These are phyloP conservation scores for Gonapodya prolifera DNA, from an alignment of 192 early-diverging fungal species.

Conservation along the genomic window DNA sequence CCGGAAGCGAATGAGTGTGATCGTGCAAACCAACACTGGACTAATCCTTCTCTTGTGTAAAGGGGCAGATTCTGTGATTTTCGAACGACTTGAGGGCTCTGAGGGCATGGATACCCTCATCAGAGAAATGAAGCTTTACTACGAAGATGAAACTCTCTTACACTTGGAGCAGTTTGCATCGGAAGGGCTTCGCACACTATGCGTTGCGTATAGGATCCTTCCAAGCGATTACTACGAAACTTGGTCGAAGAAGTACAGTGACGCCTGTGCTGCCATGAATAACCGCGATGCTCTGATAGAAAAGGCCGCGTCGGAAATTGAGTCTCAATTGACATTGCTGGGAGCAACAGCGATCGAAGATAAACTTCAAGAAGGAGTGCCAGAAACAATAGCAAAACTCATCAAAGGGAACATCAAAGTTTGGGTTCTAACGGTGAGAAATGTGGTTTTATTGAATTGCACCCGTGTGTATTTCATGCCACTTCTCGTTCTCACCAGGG, in stretches of 20 bases:
- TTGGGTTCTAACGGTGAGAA: slow-evolving; percentile 76
- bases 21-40: slow-evolving; percentile 58
- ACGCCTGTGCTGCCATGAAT: slow-evolving; percentile 51
- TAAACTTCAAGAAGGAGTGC: slow-evolving; percentile 90
- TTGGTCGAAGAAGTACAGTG: slow-evolving; percentile 64
- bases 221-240: slow-evolving; percentile 54
- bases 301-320: slow-evolving; percentile 61
- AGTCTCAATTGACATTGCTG: slow-evolving; percentile 63
- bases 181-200: slow-evolving; percentile 82
- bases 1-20: slow-evolving; percentile 87
- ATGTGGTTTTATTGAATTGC: background rate
- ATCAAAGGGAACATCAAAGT: slow-evolving; percentile 82
- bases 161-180: slow-evolving; percentile 68
- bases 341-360: slow-evolving; percentile 97
- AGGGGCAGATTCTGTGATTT: slow-evolving; percentile 93
- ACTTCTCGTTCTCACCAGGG: slow-evolving; percentile 30
- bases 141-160: slow-evolving; percentile 40
- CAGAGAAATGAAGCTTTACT: slow-evolving; percentile 22
- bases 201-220: slow-evolving; percentile 65
- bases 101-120: slow-evolving; percentile 13
- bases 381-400: slow-evolving; percentile 73
- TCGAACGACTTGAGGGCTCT: slow-evolving; percentile 46
- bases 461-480: background rate
- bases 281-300: slow-evolving; percentile 66
- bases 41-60: slow-evolving; percentile 76